Conservation (phyloP, 108 stramenopile species). For the Cyclostephanos tholiformis region DNA sequence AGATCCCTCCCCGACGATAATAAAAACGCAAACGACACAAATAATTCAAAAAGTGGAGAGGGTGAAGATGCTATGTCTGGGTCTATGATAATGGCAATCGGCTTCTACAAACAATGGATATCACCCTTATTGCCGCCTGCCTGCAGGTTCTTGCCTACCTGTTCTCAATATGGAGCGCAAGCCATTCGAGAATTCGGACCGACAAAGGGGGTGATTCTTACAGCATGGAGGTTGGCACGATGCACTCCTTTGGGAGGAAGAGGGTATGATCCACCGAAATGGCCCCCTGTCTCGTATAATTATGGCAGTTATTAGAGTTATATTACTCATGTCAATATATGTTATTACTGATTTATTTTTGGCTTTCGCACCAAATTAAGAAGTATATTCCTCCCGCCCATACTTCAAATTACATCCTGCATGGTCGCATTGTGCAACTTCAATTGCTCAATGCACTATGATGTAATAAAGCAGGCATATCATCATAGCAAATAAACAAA, state of each 20-base stretch:
- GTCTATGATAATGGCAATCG: constrained; percentile 76
- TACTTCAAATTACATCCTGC: constrained; percentile 35
- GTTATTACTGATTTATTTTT: no score
- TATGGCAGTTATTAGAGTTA: constrained; percentile 71
- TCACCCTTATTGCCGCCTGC: constrained; percentile 86
- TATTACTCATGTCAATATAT: no score
- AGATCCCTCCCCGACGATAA: constrained; percentile 2
- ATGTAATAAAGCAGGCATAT: neutral
- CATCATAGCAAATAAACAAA: neutral
- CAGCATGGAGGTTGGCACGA: constrained; percentile 78
- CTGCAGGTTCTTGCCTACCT: constrained; percentile 89
- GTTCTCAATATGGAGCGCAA: constrained; percentile 85
- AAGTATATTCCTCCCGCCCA: neutral
- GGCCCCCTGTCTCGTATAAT: constrained; percentile 79
- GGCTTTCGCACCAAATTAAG: no score
- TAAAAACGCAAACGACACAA: constrained; percentile 1
- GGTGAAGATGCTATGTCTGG: constrained; percentile 38
- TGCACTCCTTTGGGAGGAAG: constrained; percentile 87
- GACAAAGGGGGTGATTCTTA: constrained; percentile 71
- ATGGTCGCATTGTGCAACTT: constrained; percentile 39
- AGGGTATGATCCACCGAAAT: constrained; percentile 89
- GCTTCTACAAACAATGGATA: constrained; percentile 84
- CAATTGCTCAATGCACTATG: constrained; percentile 43
- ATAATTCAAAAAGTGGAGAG: constrained; percentile 9
- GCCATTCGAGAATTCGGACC: constrained; percentile 86